Base-by-base conservation (phyloP, 148 eudicot genomes). In the Persicaria tinctoria region DNA sequence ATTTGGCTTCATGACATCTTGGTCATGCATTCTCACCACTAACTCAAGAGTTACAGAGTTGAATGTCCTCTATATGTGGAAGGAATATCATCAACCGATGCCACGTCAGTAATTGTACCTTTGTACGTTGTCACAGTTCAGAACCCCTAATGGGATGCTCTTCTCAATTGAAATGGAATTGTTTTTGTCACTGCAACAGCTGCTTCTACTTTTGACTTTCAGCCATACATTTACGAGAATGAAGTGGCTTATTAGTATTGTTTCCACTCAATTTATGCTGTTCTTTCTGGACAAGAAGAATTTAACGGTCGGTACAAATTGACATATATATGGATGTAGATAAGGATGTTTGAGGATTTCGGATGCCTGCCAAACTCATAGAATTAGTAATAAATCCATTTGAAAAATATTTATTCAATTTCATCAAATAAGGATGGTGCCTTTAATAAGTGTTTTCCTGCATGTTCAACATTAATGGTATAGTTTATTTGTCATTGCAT, bases 131-230 rank as follows among this genome's bases (percentile, higher is more conserved):
- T 91, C 93, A 78, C 81, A 73, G 78, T 83, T 84, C 53, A 48
- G 69, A 12, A 69, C 81, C 70, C 73, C 44, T 46, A 83, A 81
- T 50, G 75, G 84, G 27, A 82, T 73, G 81, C 82, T 90, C 75
- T 83, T 92, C 84, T 92, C 98, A 50, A 85, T 81, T 32, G 93
- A 87, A 75, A 82, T 49, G 38, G 88, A 80, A 77, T 94, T 89
- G 45, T 91, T 96, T 77, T 82, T 92, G 76, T 96, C 99, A 80
- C 99, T 89, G 80, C 92, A 89, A 55, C 97, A 90, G 77, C 99
- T 88, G 85, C 79, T 87, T 78, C 99, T 96, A 71, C 87, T 89
- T 82, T 89, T n/a, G 97, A 79, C 97, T 92, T 80, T 88, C 97
- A 78, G 85, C 84, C 87, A 86, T 89, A 74, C 68, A 79, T 83